Percentiles rank a stretch among this genome's conserved stretches.
Evolutionary conservation across 148 eudicot genomes (phyloP).

Genomic region (Amaranthus hypochondriacus): DNA sequence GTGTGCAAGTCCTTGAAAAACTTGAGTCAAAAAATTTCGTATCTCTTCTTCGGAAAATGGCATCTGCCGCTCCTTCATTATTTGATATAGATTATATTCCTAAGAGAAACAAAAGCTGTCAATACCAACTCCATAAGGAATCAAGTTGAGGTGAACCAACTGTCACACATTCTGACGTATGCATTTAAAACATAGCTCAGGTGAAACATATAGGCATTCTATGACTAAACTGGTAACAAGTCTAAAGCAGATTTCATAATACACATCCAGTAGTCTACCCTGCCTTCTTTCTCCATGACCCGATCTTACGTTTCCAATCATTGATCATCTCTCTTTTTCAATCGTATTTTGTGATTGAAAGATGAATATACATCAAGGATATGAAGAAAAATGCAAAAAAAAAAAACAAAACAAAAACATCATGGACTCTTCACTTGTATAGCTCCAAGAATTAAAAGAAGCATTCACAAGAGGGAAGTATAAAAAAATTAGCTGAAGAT

Average conservation of each 20-base stretch:
- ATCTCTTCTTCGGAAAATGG: constrained; percentile 86
- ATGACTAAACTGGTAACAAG: background rate
- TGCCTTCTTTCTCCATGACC: background rate
- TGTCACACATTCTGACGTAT: background rate
- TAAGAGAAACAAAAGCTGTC: constrained; percentile 19
- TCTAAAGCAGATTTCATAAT: background rate
- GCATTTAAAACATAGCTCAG: background rate
- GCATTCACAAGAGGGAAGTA: too few species aligned
- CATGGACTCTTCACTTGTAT: background rate
- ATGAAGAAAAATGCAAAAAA: background rate
- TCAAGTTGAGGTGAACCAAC: background rate
- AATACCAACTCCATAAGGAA: background rate
- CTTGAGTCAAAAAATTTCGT: constrained; percentile 57
- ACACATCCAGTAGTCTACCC: background rate
- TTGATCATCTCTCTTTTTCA: too few species aligned
- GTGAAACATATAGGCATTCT: background rate
- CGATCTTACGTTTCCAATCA: background rate
- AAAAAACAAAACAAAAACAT: background rate
- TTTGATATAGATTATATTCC: constrained; percentile 87
- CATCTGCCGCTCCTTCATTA: constrained; percentile 57
- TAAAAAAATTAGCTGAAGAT: background rate
- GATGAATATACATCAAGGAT: background rate
- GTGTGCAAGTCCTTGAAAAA: constrained; percentile 80
- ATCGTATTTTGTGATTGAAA: too few species aligned
- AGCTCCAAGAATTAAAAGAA: background rate